Evolutionary conservation across 495 filamentous ascomycete genomes (phyloP).

Genomic region (Podospora tetraspora): DNA sequence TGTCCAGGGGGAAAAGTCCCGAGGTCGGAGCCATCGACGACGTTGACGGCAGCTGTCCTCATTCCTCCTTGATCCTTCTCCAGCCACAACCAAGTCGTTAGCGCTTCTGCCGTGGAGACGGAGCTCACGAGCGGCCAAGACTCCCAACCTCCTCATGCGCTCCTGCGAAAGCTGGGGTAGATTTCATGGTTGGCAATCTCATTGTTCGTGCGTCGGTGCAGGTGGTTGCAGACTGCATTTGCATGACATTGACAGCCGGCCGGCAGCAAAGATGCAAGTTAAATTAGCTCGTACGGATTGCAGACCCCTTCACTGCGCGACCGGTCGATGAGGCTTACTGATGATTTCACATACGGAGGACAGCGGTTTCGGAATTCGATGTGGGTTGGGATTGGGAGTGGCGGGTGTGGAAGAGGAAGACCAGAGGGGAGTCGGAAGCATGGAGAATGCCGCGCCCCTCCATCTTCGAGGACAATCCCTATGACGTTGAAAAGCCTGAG

Average conservation of each 20-base stretch:
- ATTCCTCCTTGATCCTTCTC: not conserved
- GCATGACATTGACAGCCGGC: not conserved
- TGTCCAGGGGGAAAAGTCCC: not conserved
- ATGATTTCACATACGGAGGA: not conserved
- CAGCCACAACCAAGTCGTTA: not conserved
- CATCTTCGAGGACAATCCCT: not conserved
- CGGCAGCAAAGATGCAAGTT: not conserved
- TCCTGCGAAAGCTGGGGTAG: not conserved
- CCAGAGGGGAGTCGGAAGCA: too few species aligned
- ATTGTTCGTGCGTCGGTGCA: not conserved
- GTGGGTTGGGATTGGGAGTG: not conserved
- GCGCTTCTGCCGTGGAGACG: not conserved
- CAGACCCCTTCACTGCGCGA: not conserved
- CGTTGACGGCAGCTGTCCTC: too few species aligned
- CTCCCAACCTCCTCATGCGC: not conserved
- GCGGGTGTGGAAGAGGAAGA: not conserved
- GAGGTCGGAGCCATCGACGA: not conserved
- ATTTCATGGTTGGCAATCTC: not conserved
- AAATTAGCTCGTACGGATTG: not conserved
- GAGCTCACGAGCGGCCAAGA: not conserved
- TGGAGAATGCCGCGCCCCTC: not conserved
- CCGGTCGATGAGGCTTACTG: not conserved
- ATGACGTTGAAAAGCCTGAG: not conserved
- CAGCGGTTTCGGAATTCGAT: not conserved
- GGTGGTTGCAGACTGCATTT: not conserved